These are phyloP conservation scores for Heterobasidion occidentale DNA, from an alignment of 1,284 basidiomycete species.

Conservation along the genomic window DNA sequence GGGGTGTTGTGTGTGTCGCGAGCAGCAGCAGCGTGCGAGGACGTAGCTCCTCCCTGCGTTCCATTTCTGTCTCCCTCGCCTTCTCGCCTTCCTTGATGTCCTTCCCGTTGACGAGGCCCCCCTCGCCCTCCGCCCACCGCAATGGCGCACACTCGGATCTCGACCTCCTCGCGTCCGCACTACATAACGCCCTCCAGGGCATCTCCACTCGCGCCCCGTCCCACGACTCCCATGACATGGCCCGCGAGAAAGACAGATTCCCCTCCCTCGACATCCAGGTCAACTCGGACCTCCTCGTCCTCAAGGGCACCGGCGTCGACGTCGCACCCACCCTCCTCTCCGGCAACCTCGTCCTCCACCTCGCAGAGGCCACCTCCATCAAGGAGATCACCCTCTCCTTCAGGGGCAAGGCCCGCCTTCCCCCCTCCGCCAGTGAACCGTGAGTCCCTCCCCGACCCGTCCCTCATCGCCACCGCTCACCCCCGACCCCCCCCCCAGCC, in stretches of 20 bases:
- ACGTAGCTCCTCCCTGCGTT: too few species aligned
- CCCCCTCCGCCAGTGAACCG: slow-evolving; percentile 56
- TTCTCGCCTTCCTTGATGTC: background rate
- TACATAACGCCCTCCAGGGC: slow-evolving; percentile 24
- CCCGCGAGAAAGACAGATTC: slow-evolving; percentile 32
- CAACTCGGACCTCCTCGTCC: slow-evolving; percentile 58
- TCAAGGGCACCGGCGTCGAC: slow-evolving; percentile 78
- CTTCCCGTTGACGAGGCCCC: slow-evolving; percentile 2
- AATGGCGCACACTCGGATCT: slow-evolving; percentile 11
- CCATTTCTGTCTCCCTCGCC: too few species aligned
- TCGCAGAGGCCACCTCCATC: slow-evolving; percentile 76
- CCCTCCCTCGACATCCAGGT: slow-evolving; percentile 69
- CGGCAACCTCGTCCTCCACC: slow-evolving; percentile 72
- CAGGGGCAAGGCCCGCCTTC: slow-evolving; percentile 74
- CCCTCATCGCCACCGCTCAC: slow-evolving; percentile 10
- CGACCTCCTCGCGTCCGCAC: slow-evolving; percentile 23
- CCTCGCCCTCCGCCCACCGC: slow-evolving; percentile 1
- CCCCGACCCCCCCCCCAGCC: background rate
- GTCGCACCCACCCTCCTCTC: slow-evolving; percentile 72
- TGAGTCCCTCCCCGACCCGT: slow-evolving; percentile 31
- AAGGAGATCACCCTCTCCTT: slow-evolving; percentile 83
- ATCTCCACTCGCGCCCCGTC: slow-evolving; percentile 21
- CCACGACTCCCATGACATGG: slow-evolving; percentile 29
- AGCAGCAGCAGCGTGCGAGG: too few species aligned
- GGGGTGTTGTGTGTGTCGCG: too few species aligned